Evolutionary conservation across 306 rosid species (phyloP).

Genomic region (Cicer bijugum): DNA sequence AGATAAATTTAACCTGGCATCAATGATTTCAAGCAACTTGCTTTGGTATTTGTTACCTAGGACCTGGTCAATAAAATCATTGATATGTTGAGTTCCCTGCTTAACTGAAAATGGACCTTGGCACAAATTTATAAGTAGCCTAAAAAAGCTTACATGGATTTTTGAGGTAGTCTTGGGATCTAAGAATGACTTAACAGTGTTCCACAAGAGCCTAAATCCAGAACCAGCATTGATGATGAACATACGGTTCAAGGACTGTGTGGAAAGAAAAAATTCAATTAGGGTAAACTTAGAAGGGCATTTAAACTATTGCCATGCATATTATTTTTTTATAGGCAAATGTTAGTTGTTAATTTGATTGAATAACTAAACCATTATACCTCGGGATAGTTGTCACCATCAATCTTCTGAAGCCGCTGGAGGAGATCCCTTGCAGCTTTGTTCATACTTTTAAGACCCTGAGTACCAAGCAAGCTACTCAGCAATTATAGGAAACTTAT

Average conservation of each 20-base stretch:
- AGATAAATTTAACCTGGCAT: constrained; percentile 64
- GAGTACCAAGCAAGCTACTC: constrained; percentile 12
- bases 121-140: background rate
- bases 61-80: constrained; percentile 59
- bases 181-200: constrained; percentile 85
- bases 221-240: constrained; percentile 99
- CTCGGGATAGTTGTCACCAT: constrained; percentile 98
- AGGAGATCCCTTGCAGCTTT: constrained; percentile 92
- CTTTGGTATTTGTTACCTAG: constrained; percentile 92
- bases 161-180: constrained; percentile 95
- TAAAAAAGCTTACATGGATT: constrained; percentile 69
- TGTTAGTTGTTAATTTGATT: no score
- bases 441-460: constrained; percentile 88
- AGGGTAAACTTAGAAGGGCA: constrained; percentile 19
- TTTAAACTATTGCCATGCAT: constrained; percentile 23
- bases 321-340: no score
- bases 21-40: constrained; percentile 96
- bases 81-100: constrained; percentile 40
- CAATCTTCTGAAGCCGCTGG: constrained; percentile 85
- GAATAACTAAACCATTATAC: constrained; percentile 45
- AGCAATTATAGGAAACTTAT: constrained; percentile 27
- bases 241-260: constrained; percentile 85
- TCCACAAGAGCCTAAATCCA: constrained; percentile 97
- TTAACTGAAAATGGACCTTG: constrained; percentile 26
- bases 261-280: constrained; percentile 32